A percentile compares a stretch with the other conserved stretches of the same genome.
Evolutionary conservation across 306 rosid genomes (phyloP).

Genomic region (apple (Malus domestica)): ASM211411v1 NC_041798.1:21018501-21019000

Average conservation of each 20-base stretch:
- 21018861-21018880: background rate
- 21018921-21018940: background rate
- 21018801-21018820: background rate
- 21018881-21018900: background rate
- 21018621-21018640: too few species aligned
- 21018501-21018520: constrained; percentile 52
- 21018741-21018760: background rate
- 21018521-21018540: constrained; percentile 60
- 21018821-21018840: background rate
- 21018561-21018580: constrained; percentile 53
- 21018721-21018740: background rate
- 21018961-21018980: background rate
- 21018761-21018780: background rate
- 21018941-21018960: background rate
- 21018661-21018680: too few species aligned
- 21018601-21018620: background rate
- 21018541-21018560: constrained; percentile 77
- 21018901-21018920: background rate
- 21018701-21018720: background rate
- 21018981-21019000: background rate
- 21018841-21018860: background rate
- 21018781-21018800: background rate
- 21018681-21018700: background rate
- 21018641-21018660: too few species aligned
- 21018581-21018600: constrained; percentile 1